A percentile compares a stretch with the other conserved stretches of the same genome.
These are phyloP conservation scores for Celoporthe dispersa DNA, from an alignment of 2,329 filamentous ascomycete genomes.

Conservation along the genomic window DNA sequence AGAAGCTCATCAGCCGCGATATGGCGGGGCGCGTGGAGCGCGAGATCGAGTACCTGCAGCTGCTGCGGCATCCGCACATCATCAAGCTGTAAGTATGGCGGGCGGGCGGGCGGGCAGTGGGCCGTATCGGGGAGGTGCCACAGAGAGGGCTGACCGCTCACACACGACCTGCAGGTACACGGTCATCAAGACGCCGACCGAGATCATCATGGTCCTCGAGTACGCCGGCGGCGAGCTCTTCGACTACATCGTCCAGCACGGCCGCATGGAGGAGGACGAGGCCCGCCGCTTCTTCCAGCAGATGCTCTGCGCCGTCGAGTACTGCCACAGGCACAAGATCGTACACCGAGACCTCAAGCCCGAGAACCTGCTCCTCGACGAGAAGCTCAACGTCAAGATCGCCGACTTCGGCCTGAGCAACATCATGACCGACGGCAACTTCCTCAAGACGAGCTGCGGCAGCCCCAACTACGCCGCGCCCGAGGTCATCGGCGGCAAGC, in stretches of 20 bases:
- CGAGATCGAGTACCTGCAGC: conserved; percentile 96
- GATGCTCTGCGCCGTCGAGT: conserved; percentile 98
- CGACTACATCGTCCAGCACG: conserved; percentile 95
- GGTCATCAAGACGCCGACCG: conserved; percentile 89
- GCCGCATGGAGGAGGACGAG: conserved; percentile 86
- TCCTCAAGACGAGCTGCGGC: conserved; percentile 96
- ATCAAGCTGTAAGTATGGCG: conserved; percentile 83
- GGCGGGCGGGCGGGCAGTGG: neutral
- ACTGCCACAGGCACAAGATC: conserved; percentile 98
- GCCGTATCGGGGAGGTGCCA: too few species aligned
- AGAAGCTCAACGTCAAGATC: conserved; percentile 97
- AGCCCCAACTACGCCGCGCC: conserved; percentile 98
- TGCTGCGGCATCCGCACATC: conserved; percentile 95
- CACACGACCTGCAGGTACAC: conserved; percentile 68
- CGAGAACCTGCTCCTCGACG: conserved; percentile 93
- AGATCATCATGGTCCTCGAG: conserved; percentile 99
- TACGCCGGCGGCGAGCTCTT: conserved; percentile 97
- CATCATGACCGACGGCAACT: conserved; percentile 99
- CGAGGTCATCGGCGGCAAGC: conserved; percentile 95
- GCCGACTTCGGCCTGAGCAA: conserved; percentile 98
- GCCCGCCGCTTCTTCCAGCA: conserved; percentile 99
- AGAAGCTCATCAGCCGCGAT: conserved; percentile 94
- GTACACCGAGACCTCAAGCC: conserved; percentile 97
- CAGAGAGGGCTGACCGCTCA: neutral
- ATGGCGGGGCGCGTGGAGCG: conserved; percentile 98